phyloP scores from a whole-genome alignment of 2,329 filamentous ascomycete genomes.

The Cladosporium austrohemisphaericum region DNA sequence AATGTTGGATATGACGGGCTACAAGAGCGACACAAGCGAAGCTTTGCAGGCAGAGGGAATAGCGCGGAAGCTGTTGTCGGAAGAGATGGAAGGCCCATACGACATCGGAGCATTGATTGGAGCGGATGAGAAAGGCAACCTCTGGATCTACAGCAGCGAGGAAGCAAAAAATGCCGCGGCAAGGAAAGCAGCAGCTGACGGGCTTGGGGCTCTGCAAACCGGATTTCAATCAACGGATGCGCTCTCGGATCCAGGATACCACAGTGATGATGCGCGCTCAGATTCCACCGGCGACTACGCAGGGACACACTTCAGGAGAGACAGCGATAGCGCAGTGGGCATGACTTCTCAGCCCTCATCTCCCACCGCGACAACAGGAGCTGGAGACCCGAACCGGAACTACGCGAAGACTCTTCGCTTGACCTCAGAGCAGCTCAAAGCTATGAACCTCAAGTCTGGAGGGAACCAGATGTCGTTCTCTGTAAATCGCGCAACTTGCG shows the following conservation, averaged over 20 bases:
- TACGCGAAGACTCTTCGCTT: constrained; percentile 95
- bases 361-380: constrained; percentile 36
- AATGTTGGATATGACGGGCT: constrained; percentile 97
- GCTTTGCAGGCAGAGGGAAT: constrained; percentile 88
- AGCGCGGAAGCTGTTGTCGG: constrained; percentile 83
- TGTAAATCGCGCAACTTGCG: constrained; percentile 89
- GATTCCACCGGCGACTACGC: constrained; percentile 44
- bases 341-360: constrained; percentile 58
- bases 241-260: constrained; percentile 88
- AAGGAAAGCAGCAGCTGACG: constrained; percentile 47
- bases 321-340: constrained; percentile 67
- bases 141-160: constrained; percentile 99
- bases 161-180: constrained; percentile 88
- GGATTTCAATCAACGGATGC: constrained; percentile 68
- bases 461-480: constrained; percentile 93
- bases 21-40: constrained; percentile 91
- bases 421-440: constrained; percentile 92
- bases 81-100: constrained; percentile 91
- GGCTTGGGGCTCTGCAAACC: constrained; percentile 50
- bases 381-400: constrained; percentile 71
- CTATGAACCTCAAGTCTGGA: constrained; percentile 75
- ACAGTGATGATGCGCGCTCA: constrained; percentile 74
- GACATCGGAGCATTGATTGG: constrained; percentile 94
- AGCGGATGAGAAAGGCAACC: constrained; percentile 89
- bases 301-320: constrained; percentile 55